phyloP scores from a whole-genome alignment of 192 early-diverging fungal species.

The Linnemannia schmuckeri region DNA sequence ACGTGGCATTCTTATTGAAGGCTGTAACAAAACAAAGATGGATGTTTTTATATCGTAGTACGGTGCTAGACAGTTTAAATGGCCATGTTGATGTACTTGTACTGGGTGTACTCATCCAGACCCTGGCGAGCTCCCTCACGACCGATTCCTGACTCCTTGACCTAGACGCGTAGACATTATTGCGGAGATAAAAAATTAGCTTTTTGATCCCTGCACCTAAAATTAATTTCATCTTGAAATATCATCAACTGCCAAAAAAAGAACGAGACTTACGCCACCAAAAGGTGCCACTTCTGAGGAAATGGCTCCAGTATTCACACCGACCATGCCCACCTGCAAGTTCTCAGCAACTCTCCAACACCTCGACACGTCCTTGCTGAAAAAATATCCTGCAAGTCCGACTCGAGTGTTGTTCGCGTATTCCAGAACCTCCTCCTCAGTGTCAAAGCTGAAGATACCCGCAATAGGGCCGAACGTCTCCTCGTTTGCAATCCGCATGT shows the following conservation, averaged over 20 bases:
- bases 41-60: not conserved
- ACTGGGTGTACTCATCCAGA: slow-evolving; percentile 75
- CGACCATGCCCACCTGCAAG: slow-evolving; percentile 95
- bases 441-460: slow-evolving; percentile 79
- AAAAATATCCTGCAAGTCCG: slow-evolving; percentile 91
- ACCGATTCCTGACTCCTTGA: slow-evolving; percentile 80
- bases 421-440: slow-evolving; percentile 83
- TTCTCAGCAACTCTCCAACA: slow-evolving; percentile 85
- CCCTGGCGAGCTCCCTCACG: slow-evolving; percentile 80
- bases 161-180: slow-evolving; percentile 17
- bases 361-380: slow-evolving; percentile 78
- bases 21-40: not conserved
- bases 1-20: not conserved
- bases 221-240: not conserved
- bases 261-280: slow-evolving; percentile 69
- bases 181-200: slow-evolving; percentile 12
- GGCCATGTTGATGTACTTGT: slow-evolving; percentile 76
- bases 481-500: slow-evolving; percentile 78
- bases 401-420: slow-evolving; percentile 79
- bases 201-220: no score
- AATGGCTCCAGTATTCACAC: slow-evolving; percentile 81
- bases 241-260: not conserved
- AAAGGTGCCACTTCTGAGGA: slow-evolving; percentile 71
- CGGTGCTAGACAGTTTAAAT: not conserved
- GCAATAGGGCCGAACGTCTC: slow-evolving; percentile 96